Base-by-base conservation (phyloP, 352 stramenopile species). In the Globisporangium carolinianum region DNA sequence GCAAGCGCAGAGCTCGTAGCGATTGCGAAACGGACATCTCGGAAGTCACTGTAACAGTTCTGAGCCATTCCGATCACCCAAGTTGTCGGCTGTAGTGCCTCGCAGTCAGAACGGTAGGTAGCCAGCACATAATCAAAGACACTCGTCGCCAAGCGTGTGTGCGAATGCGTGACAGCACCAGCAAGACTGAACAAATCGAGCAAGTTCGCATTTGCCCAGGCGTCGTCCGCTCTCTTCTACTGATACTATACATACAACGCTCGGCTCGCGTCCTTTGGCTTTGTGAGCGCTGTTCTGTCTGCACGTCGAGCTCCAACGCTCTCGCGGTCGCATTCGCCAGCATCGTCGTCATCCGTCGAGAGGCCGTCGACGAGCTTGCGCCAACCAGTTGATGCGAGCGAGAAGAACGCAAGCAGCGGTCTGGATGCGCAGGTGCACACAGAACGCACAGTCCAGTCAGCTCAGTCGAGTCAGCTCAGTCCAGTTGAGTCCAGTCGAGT, bases 351-450 rank as follows among this genome's bases (percentile, higher is more conserved):
- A 8, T 79, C 71, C 0, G 80, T 57, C 4, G 61, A 60, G 49
- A 91, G 69, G 7, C 71, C 68, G 12, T 83, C 75, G 32, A 89
- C 45, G 39, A 89, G 55, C 55, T 78, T 80, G 64, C 78, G 80
- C 67, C 81, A 84, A 45, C 79, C 72, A 49, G 72, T 67, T n/a
- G 77, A 83, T 51, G 82, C 82, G 46, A 90, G 69, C 6, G 76
- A 82, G 57, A 91, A 83, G 41, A 93, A 65, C 11, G 76, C 75
- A 41, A 75, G 69, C 45, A 84, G 55, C 37, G 76, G 73, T 61
- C 74, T 79, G 17, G 56, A 14, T 39, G 61, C 48, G 56, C 15
- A 53, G 62, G 65, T 18, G 18, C 60, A 58, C n/a, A 41, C 11
- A 61, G 57, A 18, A 46, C 24, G 55, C 15, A 10, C 39, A 53